Percentiles rank a stretch among this genome's conserved stretches.
Conservation (phyloP, 2,329 filamentous ascomycete species). For the Biscogniauxia sp. region DNA sequence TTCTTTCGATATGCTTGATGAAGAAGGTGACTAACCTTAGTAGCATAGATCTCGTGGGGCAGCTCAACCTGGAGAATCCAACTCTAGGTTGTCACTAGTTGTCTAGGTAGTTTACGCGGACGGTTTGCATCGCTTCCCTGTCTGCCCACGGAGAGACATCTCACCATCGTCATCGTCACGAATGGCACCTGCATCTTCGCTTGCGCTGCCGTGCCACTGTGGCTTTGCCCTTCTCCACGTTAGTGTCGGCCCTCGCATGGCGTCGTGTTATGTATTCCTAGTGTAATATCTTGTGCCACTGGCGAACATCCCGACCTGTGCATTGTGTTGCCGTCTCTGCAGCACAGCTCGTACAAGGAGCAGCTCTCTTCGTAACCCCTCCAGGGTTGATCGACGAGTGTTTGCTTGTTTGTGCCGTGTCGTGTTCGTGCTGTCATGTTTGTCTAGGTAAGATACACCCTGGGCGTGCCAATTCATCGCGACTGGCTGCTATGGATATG, state of each 20-base stretch:
- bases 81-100: neutral
- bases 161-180: neutral
- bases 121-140: neutral
- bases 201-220: constrained; percentile 21
- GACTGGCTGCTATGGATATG: neutral
- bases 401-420: neutral
- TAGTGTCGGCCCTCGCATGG: constrained; percentile 3
- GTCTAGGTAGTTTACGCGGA: neutral
- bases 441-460: neutral
- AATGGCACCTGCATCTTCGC: constrained; percentile 10
- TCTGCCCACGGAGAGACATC: neutral
- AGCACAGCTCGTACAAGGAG: neutral
- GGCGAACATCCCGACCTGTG: constrained; percentile 18
- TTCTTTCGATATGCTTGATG: neutral
- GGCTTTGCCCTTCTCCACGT: constrained; percentile 11
- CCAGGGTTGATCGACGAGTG: neutral
- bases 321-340: neutral
- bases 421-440: neutral
- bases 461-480: neutral
- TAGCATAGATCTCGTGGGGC: neutral
- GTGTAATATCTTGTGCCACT: constrained; percentile 12
- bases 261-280: constrained; percentile 2
- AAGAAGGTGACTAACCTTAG: neutral
- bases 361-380: neutral
- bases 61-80: neutral